Evolutionary conservation across 768 basidiomycete genomes (phyloP).

Genomic region (Paxillus rubicundulus): DNA sequence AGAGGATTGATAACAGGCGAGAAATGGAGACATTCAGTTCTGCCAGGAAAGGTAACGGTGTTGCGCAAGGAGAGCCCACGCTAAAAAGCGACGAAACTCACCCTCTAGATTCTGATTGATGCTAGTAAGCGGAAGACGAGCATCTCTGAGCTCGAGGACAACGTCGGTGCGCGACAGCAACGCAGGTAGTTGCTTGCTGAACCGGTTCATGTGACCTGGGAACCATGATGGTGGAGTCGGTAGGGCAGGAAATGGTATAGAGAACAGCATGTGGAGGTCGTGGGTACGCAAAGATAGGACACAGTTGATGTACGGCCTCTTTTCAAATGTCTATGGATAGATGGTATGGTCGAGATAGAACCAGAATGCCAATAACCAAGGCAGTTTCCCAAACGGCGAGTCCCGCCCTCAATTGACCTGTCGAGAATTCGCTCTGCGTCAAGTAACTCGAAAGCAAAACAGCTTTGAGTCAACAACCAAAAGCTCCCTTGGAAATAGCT

Average conservation of each 20-base stretch:
- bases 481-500: no score
- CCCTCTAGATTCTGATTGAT: slow-evolving; percentile 90
- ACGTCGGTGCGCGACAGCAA: slow-evolving; percentile 82
- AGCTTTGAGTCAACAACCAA: background rate
- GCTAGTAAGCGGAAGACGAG: slow-evolving; percentile 88
- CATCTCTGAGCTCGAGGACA: slow-evolving; percentile 92
- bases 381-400: slow-evolving; percentile 1
- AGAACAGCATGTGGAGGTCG: slow-evolving; percentile 29
- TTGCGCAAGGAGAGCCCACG: background rate
- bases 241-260: slow-evolving; percentile 46
- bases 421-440: background rate
- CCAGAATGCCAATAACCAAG: slow-evolving; percentile 1
- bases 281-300: slow-evolving; percentile 8
- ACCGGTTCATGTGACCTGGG: slow-evolving; percentile 93
- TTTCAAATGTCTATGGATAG: slow-evolving; percentile 4
- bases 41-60: slow-evolving; percentile 3
- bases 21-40: slow-evolving; percentile 15
- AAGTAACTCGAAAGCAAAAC: background rate
- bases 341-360: background rate
- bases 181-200: slow-evolving; percentile 70
- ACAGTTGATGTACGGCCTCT: slow-evolving; percentile 3
- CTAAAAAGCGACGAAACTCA: slow-evolving; percentile 32
- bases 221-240: slow-evolving; percentile 88
- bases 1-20: slow-evolving; percentile 11
- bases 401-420: background rate